phyloP scores from a whole-genome alignment of 2,329 filamentous ascomycete species.

The Apiospora arundinis region DNA sequence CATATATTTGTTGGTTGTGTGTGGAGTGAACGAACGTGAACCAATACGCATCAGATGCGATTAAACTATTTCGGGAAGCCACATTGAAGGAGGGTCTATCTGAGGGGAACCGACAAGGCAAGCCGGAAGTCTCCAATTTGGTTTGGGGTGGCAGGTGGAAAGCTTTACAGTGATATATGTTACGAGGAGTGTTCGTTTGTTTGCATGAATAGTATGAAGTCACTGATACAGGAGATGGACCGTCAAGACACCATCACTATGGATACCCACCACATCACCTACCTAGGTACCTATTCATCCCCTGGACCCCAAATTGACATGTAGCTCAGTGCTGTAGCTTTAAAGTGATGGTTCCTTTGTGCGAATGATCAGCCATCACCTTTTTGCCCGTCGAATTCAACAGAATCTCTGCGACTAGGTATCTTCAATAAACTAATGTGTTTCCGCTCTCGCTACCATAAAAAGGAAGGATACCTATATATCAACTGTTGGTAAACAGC shows the following conservation, averaged over 20 bases:
- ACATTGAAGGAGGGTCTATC: not conserved
- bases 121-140: not conserved
- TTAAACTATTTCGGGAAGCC: not conserved
- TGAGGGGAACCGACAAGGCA: not conserved
- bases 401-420: no score
- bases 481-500: no score
- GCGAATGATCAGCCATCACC: no score
- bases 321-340: no score
- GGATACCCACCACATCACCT: no score
- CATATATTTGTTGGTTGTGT: not conserved
- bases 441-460: no score
- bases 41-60: not conserved
- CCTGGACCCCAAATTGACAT: no score
- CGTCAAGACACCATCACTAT: not conserved
- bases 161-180: not conserved
- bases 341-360: no score
- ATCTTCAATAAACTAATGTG: no score
- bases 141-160: not conserved
- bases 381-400: no score
- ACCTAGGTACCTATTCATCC: no score
- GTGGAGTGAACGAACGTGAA: not conserved
- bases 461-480: no score
- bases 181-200: not conserved
- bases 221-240: not conserved
- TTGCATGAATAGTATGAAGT: not conserved